Conservation (phyloP, 441 rosid species). For the Capsella rubella region DNA sequence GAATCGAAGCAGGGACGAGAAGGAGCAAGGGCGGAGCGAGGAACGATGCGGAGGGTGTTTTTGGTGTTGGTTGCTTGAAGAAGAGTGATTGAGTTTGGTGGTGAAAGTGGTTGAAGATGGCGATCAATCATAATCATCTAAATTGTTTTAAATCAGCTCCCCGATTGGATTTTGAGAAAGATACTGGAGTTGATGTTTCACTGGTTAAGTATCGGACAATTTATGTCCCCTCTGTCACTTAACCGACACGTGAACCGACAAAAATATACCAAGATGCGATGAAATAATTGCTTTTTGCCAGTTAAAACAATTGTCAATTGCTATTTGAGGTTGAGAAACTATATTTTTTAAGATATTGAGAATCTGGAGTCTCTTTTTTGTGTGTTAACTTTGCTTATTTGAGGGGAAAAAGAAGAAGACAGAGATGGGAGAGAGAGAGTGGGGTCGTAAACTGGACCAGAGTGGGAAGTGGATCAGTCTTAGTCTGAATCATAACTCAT, state of each 20-base stretch:
- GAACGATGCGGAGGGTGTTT: slow-evolving; percentile 48
- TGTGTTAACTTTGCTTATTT: slow-evolving; percentile 32
- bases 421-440: slow-evolving; percentile 17
- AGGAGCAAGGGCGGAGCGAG: slow-evolving; percentile 38
- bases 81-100: slow-evolving; percentile 53
- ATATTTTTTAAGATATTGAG: slow-evolving; percentile 4
- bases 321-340: slow-evolving; percentile 19
- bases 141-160: neutral
- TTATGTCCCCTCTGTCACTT: slow-evolving; percentile 41
- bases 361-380: slow-evolving; percentile 12
- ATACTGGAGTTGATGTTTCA: slow-evolving; percentile 39
- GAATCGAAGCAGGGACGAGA: slow-evolving; percentile 38
- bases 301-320: slow-evolving; percentile 35
- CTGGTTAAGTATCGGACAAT: slow-evolving; percentile 43
- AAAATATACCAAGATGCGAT: slow-evolving; percentile 17
- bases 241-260: slow-evolving; percentile 46
- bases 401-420: slow-evolving; percentile 1
- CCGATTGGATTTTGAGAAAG: slow-evolving; percentile 31
- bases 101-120: slow-evolving; percentile 54
- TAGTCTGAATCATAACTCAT: slow-evolving; percentile 36
- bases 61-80: slow-evolving; percentile 55
- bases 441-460: slow-evolving; percentile 35
- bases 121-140: slow-evolving; percentile 53
- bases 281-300: slow-evolving; percentile 14
- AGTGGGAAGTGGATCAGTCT: slow-evolving; percentile 38